These are phyloP conservation scores for Setaria italica DNA, from an alignment of 202 grass and related monocot genomes.

Conservation along the genomic window DNA sequence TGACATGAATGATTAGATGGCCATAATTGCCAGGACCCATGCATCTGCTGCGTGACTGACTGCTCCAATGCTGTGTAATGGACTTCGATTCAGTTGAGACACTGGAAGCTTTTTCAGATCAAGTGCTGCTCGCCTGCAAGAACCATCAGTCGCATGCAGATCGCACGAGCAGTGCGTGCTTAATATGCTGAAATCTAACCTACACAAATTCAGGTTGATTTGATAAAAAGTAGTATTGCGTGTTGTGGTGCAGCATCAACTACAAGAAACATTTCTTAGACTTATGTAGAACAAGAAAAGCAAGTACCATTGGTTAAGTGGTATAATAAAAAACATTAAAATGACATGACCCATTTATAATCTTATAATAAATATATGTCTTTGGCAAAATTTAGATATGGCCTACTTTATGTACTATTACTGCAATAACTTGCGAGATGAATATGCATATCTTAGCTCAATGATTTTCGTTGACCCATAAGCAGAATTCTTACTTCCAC, in stretches of 20 bases:
- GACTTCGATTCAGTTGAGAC: slow-evolving; percentile 16
- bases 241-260: background rate
- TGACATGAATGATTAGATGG: slow-evolving; percentile 38
- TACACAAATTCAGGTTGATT: slow-evolving; percentile 4
- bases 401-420: background rate
- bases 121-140: slow-evolving; percentile 35
- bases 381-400: slow-evolving; percentile 4
- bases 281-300: too few species aligned
- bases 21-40: slow-evolving; percentile 42
- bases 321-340: background rate
- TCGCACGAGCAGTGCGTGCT: background rate
- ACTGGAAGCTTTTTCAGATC: slow-evolving; percentile 28
- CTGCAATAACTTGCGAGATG: background rate
- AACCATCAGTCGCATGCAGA: background rate
- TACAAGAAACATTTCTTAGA: background rate
- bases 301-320: background rate
- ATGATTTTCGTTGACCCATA: background rate
- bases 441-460: slow-evolving; percentile 9
- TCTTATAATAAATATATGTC: background rate
- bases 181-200: background rate
- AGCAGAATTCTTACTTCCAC: background rate
- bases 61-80: background rate
- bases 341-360: background rate
- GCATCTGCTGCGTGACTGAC: slow-evolving; percentile 13
- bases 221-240: background rate